phyloP scores from a whole-genome alignment of 2,329 filamentous ascomycete genomes.

The Bertia moriformis region DNA sequence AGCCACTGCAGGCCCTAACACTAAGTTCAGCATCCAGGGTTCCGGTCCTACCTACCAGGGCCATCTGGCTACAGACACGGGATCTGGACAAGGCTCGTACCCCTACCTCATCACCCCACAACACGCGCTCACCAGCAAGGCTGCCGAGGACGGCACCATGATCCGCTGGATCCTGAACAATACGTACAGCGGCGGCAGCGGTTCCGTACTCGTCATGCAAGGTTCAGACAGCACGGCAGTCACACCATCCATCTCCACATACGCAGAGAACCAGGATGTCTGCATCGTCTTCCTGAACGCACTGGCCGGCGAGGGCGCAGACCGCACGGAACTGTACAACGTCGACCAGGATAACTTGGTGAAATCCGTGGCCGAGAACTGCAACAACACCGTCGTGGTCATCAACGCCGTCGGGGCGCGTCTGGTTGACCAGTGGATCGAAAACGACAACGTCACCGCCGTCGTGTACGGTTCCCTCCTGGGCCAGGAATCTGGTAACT shows the following conservation, averaged over 20 bases:
- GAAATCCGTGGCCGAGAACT: slow-evolving; percentile 38
- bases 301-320: slow-evolving; percentile 37
- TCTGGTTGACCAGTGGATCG: slow-evolving; percentile 37
- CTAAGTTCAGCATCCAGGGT: slow-evolving; percentile 45
- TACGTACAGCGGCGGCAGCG: slow-evolving; percentile 4
- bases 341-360: slow-evolving; percentile 34
- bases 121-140: slow-evolving; percentile 29
- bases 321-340: slow-evolving; percentile 7
- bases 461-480: slow-evolving; percentile 44
- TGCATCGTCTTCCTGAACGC: slow-evolving; percentile 53
- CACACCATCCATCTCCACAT: slow-evolving; percentile 4
- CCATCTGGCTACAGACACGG: slow-evolving; percentile 35
- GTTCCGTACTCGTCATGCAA: slow-evolving; percentile 3
- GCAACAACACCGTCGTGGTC: slow-evolving; percentile 56
- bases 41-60: slow-evolving; percentile 6
- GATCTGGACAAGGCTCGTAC: slow-evolving; percentile 31
- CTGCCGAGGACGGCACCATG: slow-evolving; percentile 18
- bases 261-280: slow-evolving; percentile 7
- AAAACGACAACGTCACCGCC: slow-evolving; percentile 44
- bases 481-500: slow-evolving; percentile 45
- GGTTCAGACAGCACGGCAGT: slow-evolving; percentile 2
- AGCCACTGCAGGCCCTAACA: slow-evolving; percentile 38
- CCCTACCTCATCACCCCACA: slow-evolving; percentile 37
- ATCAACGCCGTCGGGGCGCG: slow-evolving; percentile 50
- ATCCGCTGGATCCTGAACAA: slow-evolving; percentile 30